Evolutionary conservation across 805 yeast species (phyloP).

Genomic region (Yarrowia sp.): DNA sequence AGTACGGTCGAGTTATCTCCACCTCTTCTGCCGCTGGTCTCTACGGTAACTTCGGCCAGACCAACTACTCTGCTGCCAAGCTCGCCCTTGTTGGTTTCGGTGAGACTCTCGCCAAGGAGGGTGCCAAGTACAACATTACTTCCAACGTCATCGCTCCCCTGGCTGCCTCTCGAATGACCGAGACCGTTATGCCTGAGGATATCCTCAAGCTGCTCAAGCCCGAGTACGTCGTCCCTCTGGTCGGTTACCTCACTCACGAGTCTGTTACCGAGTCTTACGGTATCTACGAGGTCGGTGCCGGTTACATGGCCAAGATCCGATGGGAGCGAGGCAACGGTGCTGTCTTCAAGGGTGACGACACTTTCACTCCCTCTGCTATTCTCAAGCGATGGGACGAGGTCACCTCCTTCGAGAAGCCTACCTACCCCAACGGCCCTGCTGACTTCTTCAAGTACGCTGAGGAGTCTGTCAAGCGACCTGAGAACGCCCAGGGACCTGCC

Average conservation of each 20-base stretch:
- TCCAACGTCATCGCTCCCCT: constrained; percentile 90
- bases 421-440: constrained; percentile 69
- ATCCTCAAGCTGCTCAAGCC: constrained; percentile 77
- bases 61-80: constrained; percentile 93
- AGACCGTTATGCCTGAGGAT: constrained; percentile 80
- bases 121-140: constrained; percentile 74
- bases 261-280: constrained; percentile 62
- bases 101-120: constrained; percentile 94
- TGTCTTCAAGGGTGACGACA: constrained; percentile 70
- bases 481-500: constrained; percentile 57
- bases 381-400: constrained; percentile 64
- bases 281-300: constrained; percentile 91
- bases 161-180: constrained; percentile 96
- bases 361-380: constrained; percentile 83
- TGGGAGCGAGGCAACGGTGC: constrained; percentile 94
- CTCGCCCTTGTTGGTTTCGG: constrained; percentile 86
- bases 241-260: constrained; percentile 73
- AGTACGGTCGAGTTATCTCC: constrained; percentile 83
- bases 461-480: constrained; percentile 51
- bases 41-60: constrained; percentile 95
- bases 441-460: constrained; percentile 65
- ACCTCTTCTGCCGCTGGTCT: constrained; percentile 98
- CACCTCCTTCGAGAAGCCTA: constrained; percentile 54
- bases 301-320: constrained; percentile 83
- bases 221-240: constrained; percentile 89